These are phyloP conservation scores for Bipolaris bicolor DNA, from an alignment of 2,329 filamentous ascomycete genomes.

Conservation along the genomic window DNA sequence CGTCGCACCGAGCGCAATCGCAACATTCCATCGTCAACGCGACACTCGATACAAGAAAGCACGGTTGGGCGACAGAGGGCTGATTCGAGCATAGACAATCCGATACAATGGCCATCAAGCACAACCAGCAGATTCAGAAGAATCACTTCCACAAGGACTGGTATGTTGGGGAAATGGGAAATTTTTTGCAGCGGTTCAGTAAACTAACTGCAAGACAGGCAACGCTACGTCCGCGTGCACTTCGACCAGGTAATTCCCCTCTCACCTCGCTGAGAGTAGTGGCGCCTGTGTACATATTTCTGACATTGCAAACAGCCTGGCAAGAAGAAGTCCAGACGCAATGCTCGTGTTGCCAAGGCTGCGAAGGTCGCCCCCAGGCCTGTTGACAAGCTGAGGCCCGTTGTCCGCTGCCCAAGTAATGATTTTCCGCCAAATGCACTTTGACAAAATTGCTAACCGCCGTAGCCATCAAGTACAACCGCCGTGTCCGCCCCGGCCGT, in stretches of 20 bases:
- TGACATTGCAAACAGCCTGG: slow-evolving; percentile 71
- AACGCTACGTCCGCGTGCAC: slow-evolving; percentile 97
- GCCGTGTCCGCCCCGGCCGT: slow-evolving; percentile 92
- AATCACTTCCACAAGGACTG: slow-evolving; percentile 76
- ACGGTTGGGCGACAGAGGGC: not conserved
- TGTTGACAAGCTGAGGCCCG: slow-evolving; percentile 93
- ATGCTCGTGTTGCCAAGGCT: slow-evolving; percentile 92
- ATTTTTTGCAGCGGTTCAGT: not conserved
- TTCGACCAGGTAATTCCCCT: slow-evolving; percentile 94
- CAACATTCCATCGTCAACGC: slow-evolving; percentile 10
- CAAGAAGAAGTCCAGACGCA: slow-evolving; percentile 91
- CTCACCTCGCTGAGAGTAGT: slow-evolving; percentile 57
- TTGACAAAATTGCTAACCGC: not conserved
- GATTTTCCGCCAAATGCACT: not conserved
- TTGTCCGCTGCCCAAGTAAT: slow-evolving; percentile 83
- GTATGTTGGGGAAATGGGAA: slow-evolving; percentile 24
- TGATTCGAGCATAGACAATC: slow-evolving; percentile 28
- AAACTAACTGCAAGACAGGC: slow-evolving; percentile 61
- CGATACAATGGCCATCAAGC: slow-evolving; percentile 83
- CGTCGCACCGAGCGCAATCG: slow-evolving; percentile 12
- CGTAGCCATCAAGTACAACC: slow-evolving; percentile 69
- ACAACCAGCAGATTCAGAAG: slow-evolving; percentile 98
- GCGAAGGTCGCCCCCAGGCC: slow-evolving; percentile 93
- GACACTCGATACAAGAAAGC: not conserved
- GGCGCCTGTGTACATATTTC: slow-evolving; percentile 55